These are phyloP conservation scores for Hypholoma sublateritium DNA, from an alignment of 768 basidiomycete genomes.

Conservation along the genomic window DNA sequence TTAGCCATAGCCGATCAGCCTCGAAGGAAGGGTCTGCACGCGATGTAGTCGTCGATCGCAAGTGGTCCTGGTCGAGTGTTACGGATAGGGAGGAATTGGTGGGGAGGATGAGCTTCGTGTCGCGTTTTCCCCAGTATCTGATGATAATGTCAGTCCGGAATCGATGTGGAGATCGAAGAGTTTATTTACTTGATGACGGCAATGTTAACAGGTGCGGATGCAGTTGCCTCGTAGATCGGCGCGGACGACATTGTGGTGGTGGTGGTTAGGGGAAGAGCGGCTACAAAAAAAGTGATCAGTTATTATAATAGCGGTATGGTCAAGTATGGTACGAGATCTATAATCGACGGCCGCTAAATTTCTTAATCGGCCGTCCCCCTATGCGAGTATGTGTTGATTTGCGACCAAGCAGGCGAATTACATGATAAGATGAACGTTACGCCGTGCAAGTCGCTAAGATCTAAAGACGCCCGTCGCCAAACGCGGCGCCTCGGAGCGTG, in stretches of 20 bases:
- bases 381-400: neutral
- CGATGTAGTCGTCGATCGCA: slow-evolving; percentile 91
- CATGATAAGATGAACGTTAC: too few relatives aligned
- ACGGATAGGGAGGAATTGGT: slow-evolving; percentile 99
- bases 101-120: slow-evolving; percentile 91
- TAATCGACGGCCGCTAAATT: neutral
- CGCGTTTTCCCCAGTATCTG: slow-evolving; percentile 99
- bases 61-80: slow-evolving; percentile 94
- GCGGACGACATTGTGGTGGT: slow-evolving; percentile 39
- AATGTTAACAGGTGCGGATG: slow-evolving; percentile 94
- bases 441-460: too few relatives aligned
- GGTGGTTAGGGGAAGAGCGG: slow-evolving; percentile 14
- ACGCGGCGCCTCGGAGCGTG: too few relatives aligned
- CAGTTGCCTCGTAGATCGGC: slow-evolving; percentile 76
- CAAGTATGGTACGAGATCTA: slow-evolving; percentile 12
- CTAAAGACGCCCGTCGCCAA: too few relatives aligned
- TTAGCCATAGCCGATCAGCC: slow-evolving; percentile 88
- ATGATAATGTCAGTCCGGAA: neutral
- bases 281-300: neutral
- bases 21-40: slow-evolving; percentile 75
- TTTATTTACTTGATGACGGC: slow-evolving; percentile 88
- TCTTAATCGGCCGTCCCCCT: neutral
- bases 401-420: too few relatives aligned
- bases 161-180: neutral
- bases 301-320: slow-evolving; percentile 4